A percentile compares a stretch with the other conserved stretches of the same genome.
Conservation (phyloP, 2,329 filamentous ascomycete genomes). For the Fusarium abutilonis region DNA sequence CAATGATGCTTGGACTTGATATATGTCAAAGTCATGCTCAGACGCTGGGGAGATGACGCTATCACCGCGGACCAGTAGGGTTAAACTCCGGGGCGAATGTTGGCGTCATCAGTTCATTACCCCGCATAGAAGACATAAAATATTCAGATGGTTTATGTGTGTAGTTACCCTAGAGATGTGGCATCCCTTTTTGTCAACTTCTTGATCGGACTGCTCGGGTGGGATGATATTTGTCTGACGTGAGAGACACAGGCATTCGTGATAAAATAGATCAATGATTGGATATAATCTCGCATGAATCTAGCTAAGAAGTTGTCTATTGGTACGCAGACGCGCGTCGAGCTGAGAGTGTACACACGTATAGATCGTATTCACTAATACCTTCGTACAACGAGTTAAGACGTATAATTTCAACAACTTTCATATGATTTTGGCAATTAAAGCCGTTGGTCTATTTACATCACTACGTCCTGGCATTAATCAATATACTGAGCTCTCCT, state of each 20-base stretch:
- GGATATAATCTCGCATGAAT: neutral
- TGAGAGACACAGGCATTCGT: conserved; percentile 15
- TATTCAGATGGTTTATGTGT: neutral
- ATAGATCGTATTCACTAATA: neutral
- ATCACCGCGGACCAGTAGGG: conserved; percentile 2
- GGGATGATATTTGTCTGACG: conserved; percentile 12
- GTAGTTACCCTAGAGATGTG: neutral
- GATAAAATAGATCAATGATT: neutral
- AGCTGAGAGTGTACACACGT: conserved; percentile 27
- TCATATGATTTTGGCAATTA: neutral
- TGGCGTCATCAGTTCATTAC: conserved; percentile 36
- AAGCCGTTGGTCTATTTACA: neutral
- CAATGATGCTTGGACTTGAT: conserved; percentile 32
- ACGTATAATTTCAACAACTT: too few relatives aligned
- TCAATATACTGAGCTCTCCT: neutral
- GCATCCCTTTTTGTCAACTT: conserved; percentile 3
- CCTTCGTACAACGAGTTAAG: too few relatives aligned
- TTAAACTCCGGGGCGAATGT: conserved; percentile 14
- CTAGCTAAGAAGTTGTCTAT: neutral
- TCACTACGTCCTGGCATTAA: too few relatives aligned
- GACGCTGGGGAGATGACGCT: conserved; percentile 11
- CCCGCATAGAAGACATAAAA: conserved; percentile 21
- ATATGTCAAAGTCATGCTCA: neutral
- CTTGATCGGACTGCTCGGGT: conserved; percentile 17
- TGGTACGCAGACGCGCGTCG: conserved; percentile 25